Percentiles rank a stretch among this genome's conserved stretches.
Conservation (phyloP, 177 flowering plant genomes). For the Vitis hybrid region DNA sequence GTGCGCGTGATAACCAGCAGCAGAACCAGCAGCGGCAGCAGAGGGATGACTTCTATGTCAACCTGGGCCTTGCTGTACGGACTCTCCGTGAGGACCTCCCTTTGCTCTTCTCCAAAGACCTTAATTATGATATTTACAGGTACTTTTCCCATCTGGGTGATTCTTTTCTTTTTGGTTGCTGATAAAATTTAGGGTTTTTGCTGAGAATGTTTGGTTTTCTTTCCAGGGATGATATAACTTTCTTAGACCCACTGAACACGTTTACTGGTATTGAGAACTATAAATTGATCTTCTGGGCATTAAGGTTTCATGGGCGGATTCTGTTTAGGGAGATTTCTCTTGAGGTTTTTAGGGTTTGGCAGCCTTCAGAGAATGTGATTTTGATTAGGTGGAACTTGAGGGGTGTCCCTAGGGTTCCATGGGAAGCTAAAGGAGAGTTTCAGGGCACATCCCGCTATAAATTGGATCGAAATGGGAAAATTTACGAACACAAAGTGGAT, state of each 20-base stretch:
- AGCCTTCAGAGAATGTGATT: slow-evolving; percentile 83
- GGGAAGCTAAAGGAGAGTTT: slow-evolving; percentile 90
- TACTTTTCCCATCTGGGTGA: slow-evolving; percentile 26
- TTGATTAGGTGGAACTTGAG: slow-evolving; percentile 84
- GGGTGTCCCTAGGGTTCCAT: slow-evolving; percentile 91
- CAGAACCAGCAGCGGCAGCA: slow-evolving; percentile 20
- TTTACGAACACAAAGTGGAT: slow-evolving; percentile 90
- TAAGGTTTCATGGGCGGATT: slow-evolving; percentile 78
- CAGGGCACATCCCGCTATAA: slow-evolving; percentile 90
- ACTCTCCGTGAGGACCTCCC: slow-evolving; percentile 92
- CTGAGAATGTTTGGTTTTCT: neutral
- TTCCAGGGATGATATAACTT: slow-evolving; percentile 85
- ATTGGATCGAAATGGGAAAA: slow-evolving; percentile 77
- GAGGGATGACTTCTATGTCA: slow-evolving; percentile 77
- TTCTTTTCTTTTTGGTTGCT: neutral
- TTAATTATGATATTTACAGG: slow-evolving; percentile 92
- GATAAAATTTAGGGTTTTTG: slow-evolving; percentile 5
- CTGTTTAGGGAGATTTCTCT: slow-evolving; percentile 74
- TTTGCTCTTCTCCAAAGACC: slow-evolving; percentile 69
- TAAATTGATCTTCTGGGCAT: slow-evolving; percentile 88
- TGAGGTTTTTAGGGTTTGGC: slow-evolving; percentile 80
- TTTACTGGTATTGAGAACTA: slow-evolving; percentile 85
- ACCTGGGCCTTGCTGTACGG: slow-evolving; percentile 81
- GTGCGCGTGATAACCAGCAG: slow-evolving; percentile 35
- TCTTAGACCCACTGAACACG: slow-evolving; percentile 78